Evolutionary conservation across 1,284 basidiomycete genomes (phyloP).

Genomic region (Amylostereum areolatum): DNA sequence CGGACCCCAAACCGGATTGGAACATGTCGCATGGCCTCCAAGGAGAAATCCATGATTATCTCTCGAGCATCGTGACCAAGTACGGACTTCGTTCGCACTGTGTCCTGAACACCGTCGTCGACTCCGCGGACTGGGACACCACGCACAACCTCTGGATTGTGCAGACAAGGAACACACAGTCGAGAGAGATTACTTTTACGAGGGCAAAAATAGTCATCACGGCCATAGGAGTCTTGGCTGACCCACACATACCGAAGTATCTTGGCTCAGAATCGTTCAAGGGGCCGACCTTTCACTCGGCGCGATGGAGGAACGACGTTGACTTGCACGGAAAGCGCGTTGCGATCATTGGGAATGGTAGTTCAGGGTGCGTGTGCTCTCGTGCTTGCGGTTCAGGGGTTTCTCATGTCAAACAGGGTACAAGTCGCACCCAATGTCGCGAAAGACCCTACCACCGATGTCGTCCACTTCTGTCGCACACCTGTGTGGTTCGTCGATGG

Average conservation of each 20-base stretch:
- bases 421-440: constrained; percentile 41
- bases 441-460: constrained; percentile 28
- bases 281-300: constrained; percentile 32
- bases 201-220: constrained; percentile 32
- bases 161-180: constrained; percentile 21
- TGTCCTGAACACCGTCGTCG: constrained; percentile 28
- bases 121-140: constrained; percentile 34
- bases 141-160: constrained; percentile 27
- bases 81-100: constrained; percentile 18
- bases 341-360: constrained; percentile 36
- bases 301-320: constrained; percentile 29
- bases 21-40: constrained; percentile 18
- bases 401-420: constrained; percentile 21
- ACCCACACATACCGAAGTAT: constrained; percentile 30
- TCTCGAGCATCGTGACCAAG: constrained; percentile 19
- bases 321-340: constrained; percentile 29
- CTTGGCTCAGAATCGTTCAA: constrained; percentile 37
- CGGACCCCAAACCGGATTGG: constrained; percentile 27
- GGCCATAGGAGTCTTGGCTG: constrained; percentile 35
- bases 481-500: constrained; percentile 38
- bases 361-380: constrained; percentile 19
- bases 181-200: constrained; percentile 15
- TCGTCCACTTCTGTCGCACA: constrained; percentile 41
- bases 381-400: not conserved
- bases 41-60: constrained; percentile 26